Percentiles rank a stretch among this genome's conserved stretches.
These are phyloP conservation scores for Nitzschia palea DNA, from an alignment of 108 stramenopile species.

Conservation along the genomic window DNA sequence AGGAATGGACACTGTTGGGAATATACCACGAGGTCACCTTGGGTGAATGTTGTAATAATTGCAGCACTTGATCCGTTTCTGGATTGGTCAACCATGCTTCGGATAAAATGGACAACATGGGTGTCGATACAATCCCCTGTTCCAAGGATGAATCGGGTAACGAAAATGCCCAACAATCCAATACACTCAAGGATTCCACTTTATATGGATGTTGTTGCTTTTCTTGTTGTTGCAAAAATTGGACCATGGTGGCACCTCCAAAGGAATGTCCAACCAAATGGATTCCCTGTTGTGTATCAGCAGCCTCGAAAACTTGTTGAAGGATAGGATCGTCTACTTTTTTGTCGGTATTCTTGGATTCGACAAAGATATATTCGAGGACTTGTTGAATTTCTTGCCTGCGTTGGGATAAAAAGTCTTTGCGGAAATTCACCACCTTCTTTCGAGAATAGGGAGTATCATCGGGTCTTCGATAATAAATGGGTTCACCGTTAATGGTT, in stretches of 20 bases:
- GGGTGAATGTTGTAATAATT: conserved; percentile 11
- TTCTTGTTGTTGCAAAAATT: neutral
- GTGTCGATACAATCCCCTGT: neutral
- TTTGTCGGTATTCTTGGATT: neutral
- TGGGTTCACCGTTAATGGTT: conserved; percentile 6
- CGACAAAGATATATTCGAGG: conserved; percentile 2
- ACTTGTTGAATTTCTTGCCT: conserved; percentile 12
- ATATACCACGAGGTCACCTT: conserved; percentile 1
- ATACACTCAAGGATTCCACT: conserved; percentile 19
- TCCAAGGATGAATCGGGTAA: conserved; percentile 15
- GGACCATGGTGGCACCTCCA: conserved; percentile 45
- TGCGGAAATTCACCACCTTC: conserved; percentile 36
- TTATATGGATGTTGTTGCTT: neutral
- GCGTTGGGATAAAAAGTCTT: conserved; percentile 28
- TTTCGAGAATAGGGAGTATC: conserved; percentile 34
- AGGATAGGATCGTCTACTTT: neutral
- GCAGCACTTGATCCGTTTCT: conserved; percentile 7
- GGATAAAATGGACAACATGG: conserved; percentile 24
- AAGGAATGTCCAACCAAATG: conserved; percentile 54
- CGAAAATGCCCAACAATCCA: conserved; percentile 32
- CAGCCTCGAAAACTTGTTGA: conserved; percentile 13
- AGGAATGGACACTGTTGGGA: conserved; percentile 25
- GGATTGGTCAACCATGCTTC: conserved; percentile 30
- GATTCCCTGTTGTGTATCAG: conserved; percentile 16
- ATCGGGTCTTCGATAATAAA: conserved; percentile 20